These are phyloP conservation scores for Plasmodium vivax DNA, from an alignment of 169 alveolate genomes.

Conservation along the genomic window DNA sequence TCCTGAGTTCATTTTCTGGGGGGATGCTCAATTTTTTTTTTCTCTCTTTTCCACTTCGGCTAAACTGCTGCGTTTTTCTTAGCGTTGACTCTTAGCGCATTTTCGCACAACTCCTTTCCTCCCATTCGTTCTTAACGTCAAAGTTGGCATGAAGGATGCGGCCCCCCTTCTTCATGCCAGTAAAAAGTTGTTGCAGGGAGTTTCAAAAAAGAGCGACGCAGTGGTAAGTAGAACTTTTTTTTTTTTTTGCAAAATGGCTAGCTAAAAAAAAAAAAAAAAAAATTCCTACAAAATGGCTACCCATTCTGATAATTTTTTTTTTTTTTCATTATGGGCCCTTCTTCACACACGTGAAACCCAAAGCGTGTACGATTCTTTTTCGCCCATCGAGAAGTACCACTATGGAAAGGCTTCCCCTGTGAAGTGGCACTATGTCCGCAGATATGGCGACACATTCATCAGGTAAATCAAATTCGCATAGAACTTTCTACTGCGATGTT, in stretches of 20 bases:
- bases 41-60: neutral
- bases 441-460: neutral
- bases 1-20: slow-evolving; percentile 2
- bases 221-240: neutral
- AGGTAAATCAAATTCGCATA: neutral
- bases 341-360: neutral
- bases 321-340: neutral
- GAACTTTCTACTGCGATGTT: neutral
- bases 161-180: neutral
- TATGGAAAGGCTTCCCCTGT: neutral
- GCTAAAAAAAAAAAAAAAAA: neutral
- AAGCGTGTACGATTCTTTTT: neutral
- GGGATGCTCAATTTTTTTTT: neutral
- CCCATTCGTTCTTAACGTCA: neutral
- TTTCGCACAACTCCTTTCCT: neutral
- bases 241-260: neutral
- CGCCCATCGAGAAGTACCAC: neutral
- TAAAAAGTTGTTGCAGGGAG: neutral
- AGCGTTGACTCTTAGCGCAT: neutral
- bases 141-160: neutral
- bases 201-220: neutral
- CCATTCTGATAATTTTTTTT: neutral
- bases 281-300: neutral
- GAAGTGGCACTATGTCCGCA: neutral
- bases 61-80: neutral